Percentiles rank a stretch among this genome's conserved stretches.
phyloP scores from a whole-genome alignment of 805 yeast genomes.

The Ogataea pignaliae region DNA sequence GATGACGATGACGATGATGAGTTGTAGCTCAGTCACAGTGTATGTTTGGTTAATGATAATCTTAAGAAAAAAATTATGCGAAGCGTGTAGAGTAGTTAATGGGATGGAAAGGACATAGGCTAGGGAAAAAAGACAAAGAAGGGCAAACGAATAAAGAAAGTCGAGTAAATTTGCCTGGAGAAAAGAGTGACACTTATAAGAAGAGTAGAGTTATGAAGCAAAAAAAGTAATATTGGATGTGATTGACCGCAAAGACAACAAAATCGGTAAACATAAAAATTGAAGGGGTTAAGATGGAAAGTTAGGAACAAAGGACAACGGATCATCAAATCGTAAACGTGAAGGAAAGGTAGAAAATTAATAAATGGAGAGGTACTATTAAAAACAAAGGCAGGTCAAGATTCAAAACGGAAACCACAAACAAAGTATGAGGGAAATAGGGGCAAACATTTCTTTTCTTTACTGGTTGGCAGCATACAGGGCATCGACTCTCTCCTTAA shows the following conservation, averaged over 20 bases:
- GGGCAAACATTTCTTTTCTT: too few species aligned
- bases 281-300: not conserved
- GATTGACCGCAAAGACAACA: too few species aligned
- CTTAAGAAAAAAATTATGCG: not conserved
- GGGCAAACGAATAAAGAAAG: too few species aligned
- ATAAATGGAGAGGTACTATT: not conserved
- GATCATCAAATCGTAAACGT: not conserved
- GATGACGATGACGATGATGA: slow-evolving; percentile 3
- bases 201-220: not conserved
- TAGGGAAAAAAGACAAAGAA: not conserved
- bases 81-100: not conserved
- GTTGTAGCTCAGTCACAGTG: not conserved
- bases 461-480: slow-evolving; percentile 40
- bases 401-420: not conserved
- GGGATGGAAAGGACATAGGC: too few species aligned
- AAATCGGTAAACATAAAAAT: not conserved
- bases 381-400: not conserved
- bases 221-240: not conserved
- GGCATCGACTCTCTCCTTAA: slow-evolving; percentile 60
- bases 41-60: not conserved
- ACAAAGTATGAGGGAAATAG: not conserved
- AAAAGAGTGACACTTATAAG: too few species aligned
- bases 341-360: not conserved
- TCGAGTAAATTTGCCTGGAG: too few species aligned
- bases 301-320: not conserved